Percentiles rank a stretch among this genome's conserved stretches.
Evolutionary conservation across 805 yeast species (phyloP).

Genomic region (Candida silvatica): DNA sequence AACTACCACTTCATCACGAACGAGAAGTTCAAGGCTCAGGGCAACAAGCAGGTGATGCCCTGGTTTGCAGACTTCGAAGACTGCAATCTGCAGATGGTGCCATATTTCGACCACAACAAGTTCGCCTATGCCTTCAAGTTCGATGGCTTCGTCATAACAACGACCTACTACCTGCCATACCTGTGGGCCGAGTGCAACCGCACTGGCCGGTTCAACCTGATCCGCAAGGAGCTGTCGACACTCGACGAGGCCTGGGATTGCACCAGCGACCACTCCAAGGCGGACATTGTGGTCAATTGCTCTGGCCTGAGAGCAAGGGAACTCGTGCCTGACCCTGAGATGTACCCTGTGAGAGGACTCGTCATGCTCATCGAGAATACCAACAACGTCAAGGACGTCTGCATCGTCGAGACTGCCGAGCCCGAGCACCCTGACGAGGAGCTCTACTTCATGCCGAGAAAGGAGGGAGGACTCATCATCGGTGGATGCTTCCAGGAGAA

Average conservation of each 20-base stretch:
- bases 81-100: slow-evolving; percentile 26
- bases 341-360: slow-evolving; percentile 54
- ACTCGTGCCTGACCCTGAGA: slow-evolving; percentile 32
- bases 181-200: slow-evolving; percentile 30
- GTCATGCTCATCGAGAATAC: slow-evolving; percentile 43
- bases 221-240: slow-evolving; percentile 30
- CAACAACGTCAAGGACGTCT: slow-evolving; percentile 20
- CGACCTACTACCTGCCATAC: slow-evolving; percentile 20
- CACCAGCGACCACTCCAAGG: slow-evolving; percentile 29
- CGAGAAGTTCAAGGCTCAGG: slow-evolving; percentile 10
- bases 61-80: slow-evolving; percentile 44
- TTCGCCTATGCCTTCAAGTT: slow-evolving; percentile 35
- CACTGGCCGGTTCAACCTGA: slow-evolving; percentile 39
- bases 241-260: slow-evolving; percentile 41
- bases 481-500: slow-evolving; percentile 40
- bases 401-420: slow-evolving; percentile 19
- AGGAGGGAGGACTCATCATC: slow-evolving; percentile 63
- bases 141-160: slow-evolving; percentile 25
- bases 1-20: slow-evolving; percentile 13
- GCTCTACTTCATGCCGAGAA: slow-evolving; percentile 58
- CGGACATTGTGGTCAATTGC: slow-evolving; percentile 49
- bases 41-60: slow-evolving; percentile 20
- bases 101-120: slow-evolving; percentile 22
- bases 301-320: slow-evolving; percentile 42
- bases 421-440: slow-evolving; percentile 32